Percentiles rank a stretch among this genome's conserved stretches.
phyloP scores from a whole-genome alignment of 768 basidiomycete genomes.

The Pisolithus microcarpus region DNA sequence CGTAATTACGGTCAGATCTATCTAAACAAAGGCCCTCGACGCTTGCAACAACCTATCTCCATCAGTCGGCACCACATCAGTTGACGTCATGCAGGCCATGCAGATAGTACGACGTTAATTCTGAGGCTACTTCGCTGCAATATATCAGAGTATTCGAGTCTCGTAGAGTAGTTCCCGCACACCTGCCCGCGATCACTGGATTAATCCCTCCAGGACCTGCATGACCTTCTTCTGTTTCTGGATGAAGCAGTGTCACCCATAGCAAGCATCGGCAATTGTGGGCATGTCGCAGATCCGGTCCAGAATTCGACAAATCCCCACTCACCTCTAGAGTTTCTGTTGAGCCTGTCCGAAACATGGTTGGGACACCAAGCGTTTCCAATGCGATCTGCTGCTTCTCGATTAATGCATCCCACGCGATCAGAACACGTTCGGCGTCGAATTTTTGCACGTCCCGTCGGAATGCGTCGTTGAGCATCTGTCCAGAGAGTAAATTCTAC shows the following conservation, averaged over 20 bases:
- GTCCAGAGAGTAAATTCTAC: neutral
- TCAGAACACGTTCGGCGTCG: slow-evolving; percentile 57
- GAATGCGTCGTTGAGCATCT: slow-evolving; percentile 64
- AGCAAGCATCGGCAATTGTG: neutral
- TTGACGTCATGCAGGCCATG: too few relatives aligned
- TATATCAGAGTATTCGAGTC: neutral
- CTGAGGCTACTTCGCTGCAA: neutral
- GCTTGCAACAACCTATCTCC: too few relatives aligned
- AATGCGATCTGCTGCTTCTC: slow-evolving; percentile 62
- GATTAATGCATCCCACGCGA: slow-evolving; percentile 73
- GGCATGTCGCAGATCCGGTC: neutral
- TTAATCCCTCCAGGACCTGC: slow-evolving; percentile 55
- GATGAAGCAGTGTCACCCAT: slow-evolving; percentile 1
- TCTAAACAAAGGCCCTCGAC: neutral
- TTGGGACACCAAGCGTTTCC: slow-evolving; percentile 55
- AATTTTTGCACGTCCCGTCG: slow-evolving; percentile 60
- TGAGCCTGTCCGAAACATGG: slow-evolving; percentile 57
- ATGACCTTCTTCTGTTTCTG: slow-evolving; percentile 69
- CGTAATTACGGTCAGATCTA: too few relatives aligned
- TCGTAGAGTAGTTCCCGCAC: neutral
- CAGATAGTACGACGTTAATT: neutral
- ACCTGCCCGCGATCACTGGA: slow-evolving; percentile 14
- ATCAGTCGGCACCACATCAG: too few relatives aligned
- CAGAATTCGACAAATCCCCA: neutral
- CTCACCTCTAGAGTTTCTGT: slow-evolving; percentile 51